Evolutionary conservation across 371 early-diverging fungal species (phyloP).

Genomic region (Umbelopsis sp.): DNA sequence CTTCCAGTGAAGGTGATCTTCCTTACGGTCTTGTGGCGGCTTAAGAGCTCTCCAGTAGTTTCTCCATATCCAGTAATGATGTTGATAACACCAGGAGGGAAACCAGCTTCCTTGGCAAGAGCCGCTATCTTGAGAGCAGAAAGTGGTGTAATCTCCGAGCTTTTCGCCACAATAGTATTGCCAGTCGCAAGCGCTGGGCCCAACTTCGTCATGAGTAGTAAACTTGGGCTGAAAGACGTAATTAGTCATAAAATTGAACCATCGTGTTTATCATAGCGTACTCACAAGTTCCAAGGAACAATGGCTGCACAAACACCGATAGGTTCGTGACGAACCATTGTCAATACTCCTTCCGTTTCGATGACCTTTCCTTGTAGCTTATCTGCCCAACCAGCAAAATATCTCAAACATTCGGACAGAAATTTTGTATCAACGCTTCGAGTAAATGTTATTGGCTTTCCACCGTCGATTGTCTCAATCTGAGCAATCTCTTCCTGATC

Average conservation of each 20-base stretch:
- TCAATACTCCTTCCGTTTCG: background rate
- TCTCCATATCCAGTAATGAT: slow-evolving; percentile 43
- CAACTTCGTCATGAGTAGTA: background rate
- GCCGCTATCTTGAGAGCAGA: background rate
- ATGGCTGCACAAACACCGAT: slow-evolving; percentile 3
- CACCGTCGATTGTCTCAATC: background rate
- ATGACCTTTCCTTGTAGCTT: slow-evolving; percentile 1
- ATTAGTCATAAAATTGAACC: background rate
- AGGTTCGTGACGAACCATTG: background rate
- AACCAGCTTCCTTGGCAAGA: background rate
- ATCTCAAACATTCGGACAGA: background rate
- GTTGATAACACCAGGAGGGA: slow-evolving; percentile 14
- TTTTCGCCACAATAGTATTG: background rate
- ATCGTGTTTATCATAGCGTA: background rate
- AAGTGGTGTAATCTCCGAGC: background rate
- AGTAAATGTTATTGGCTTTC: background rate
- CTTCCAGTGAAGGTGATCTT: slow-evolving; percentile 73
- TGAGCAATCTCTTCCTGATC: slow-evolving; percentile 1
- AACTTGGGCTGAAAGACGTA: background rate
- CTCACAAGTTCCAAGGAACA: slow-evolving; percentile 8
- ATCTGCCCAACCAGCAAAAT: slow-evolving; percentile 11
- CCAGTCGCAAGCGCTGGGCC: background rate
- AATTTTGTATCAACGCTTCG: background rate
- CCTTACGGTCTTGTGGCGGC: slow-evolving; percentile 44
- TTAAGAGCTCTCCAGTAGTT: slow-evolving; percentile 37